phyloP scores from a whole-genome alignment of 192 early-diverging fungal genomes.

The Coemansia asiatica region DNA sequence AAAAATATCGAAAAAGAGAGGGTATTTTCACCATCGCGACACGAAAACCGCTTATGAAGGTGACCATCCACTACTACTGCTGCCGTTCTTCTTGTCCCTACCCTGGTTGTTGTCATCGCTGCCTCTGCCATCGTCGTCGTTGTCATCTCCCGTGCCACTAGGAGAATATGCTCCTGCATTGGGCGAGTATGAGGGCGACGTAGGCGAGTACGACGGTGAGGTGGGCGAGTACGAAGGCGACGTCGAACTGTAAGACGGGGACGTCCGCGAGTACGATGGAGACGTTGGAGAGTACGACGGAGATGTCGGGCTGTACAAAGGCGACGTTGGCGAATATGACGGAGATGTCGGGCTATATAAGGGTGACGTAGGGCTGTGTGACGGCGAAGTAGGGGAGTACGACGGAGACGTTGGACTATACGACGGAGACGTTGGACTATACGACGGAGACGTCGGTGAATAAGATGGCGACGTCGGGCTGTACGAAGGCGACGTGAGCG shows the following conservation, averaged over 20 bases:
- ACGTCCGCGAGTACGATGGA: constrained; percentile 56
- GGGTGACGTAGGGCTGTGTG: constrained; percentile 65
- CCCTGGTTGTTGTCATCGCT: background rate
- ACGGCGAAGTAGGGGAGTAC: constrained; percentile 66
- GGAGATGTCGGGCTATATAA: constrained; percentile 67
- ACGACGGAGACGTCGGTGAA: constrained; percentile 66
- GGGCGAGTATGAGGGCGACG: constrained; percentile 30
- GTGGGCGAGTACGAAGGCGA: constrained; percentile 76
- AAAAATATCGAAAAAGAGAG: background rate
- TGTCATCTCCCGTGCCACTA: background rate
- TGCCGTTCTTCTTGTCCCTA: constrained; percentile 9
- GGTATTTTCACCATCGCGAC: too few relatives aligned
- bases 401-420: constrained; percentile 66
- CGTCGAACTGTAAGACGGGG: constrained; percentile 73
- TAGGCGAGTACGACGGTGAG: constrained; percentile 17
- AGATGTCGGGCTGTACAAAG: constrained; percentile 62
- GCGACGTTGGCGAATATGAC: constrained; percentile 34
- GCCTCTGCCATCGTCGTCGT: constrained; percentile 18
- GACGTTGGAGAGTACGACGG: constrained; percentile 77
- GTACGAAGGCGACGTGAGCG: constrained; percentile 57
- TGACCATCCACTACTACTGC: constrained; percentile 40
- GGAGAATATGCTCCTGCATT: constrained; percentile 13
- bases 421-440: constrained; percentile 72
- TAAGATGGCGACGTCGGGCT: constrained; percentile 61
- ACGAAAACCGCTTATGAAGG: constrained; percentile 22